Evolutionary conservation across 2,329 filamentous ascomycete genomes (phyloP).

Genomic region (Beauveria sp.): DNA sequence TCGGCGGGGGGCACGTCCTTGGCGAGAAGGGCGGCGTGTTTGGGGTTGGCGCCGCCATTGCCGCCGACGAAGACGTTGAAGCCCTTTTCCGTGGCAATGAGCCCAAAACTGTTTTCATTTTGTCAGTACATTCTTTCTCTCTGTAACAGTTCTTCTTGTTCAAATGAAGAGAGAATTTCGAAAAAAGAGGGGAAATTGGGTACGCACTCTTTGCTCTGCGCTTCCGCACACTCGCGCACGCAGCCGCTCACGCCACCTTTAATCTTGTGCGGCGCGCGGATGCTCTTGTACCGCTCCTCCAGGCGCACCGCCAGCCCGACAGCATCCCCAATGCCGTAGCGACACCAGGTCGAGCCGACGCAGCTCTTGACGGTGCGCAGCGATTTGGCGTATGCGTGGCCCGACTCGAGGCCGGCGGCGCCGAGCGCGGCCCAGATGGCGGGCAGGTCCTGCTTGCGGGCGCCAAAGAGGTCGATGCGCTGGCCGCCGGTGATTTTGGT

Average conservation of each 20-base stretch:
- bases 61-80: constrained; percentile 90
- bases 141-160: too few relatives aligned
- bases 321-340: constrained; percentile 81
- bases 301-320: constrained; percentile 84
- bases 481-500: constrained; percentile 90
- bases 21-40: constrained; percentile 73
- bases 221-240: constrained; percentile 87
- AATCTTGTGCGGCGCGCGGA: constrained; percentile 82
- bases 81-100: constrained; percentile 87
- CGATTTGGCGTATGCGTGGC: constrained; percentile 85
- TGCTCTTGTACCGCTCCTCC: constrained; percentile 87
- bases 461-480: constrained; percentile 88
- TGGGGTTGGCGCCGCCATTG: constrained; percentile 80
- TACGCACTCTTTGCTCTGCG: constrained; percentile 72
- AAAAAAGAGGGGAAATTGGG: neutral
- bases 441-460: constrained; percentile 76
- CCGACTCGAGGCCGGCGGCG: constrained; percentile 80
- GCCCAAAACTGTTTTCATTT: constrained; percentile 55
- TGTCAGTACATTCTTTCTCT: neutral
- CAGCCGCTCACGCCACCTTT: constrained; percentile 88
- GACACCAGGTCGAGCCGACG: constrained; percentile 85
- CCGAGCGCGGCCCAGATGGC: constrained; percentile 73
- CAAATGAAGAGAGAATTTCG: too few relatives aligned
- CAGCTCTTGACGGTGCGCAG: constrained; percentile 87
- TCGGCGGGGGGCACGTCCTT: constrained; percentile 84